A percentile compares a stretch with the other conserved stretches of the same genome.
Evolutionary conservation across 1,139 yeast genomes (phyloP).

Genomic region (Suhomyces terraborum): DNA sequence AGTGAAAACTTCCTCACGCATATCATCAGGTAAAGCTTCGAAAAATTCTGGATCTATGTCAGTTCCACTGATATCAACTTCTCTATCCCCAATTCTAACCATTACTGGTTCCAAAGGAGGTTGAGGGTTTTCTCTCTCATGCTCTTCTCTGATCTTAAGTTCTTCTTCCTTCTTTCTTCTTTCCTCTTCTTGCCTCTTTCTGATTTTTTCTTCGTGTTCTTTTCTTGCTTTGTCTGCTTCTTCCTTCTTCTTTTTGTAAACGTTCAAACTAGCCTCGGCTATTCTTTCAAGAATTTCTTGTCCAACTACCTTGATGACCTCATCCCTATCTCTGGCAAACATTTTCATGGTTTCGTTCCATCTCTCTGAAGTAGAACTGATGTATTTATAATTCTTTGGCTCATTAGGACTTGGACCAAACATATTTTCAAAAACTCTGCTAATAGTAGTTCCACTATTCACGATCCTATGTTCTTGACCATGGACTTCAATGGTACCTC

Average conservation of each 20-base stretch:
- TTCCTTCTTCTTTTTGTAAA: constrained; percentile 31
- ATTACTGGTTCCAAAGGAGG: constrained; percentile 50
- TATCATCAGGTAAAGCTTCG: constrained; percentile 88
- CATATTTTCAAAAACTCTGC: constrained; percentile 16
- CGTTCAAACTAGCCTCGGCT: constrained; percentile 48
- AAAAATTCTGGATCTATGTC: constrained; percentile 92
- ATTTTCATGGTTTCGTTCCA: constrained; percentile 65
- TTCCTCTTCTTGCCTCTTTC: constrained; percentile 35
- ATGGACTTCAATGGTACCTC: constrained; percentile 17
- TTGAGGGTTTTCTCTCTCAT: constrained; percentile 19
- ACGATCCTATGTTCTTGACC: constrained; percentile 15
- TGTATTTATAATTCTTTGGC: constrained; percentile 29
- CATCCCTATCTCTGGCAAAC: constrained; percentile 42
- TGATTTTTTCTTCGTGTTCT: constrained; percentile 31
- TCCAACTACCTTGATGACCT: constrained; percentile 44
- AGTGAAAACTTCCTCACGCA: constrained; percentile 89
- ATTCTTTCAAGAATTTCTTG: constrained; percentile 56
- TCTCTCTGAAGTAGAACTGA: constrained; percentile 65
- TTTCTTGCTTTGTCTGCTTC: constrained; percentile 29
- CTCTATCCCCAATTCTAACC: constrained; percentile 75
- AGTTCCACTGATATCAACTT: constrained; percentile 84
- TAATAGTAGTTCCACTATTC: constrained; percentile 10
- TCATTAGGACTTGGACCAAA: constrained; percentile 15
- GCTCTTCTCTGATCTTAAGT: constrained; percentile 37
- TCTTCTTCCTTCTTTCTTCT: constrained; percentile 37